Evolutionary conservation across 2,329 filamentous ascomycete species (phyloP).

Genomic region (Hortaea sp.): DNA sequence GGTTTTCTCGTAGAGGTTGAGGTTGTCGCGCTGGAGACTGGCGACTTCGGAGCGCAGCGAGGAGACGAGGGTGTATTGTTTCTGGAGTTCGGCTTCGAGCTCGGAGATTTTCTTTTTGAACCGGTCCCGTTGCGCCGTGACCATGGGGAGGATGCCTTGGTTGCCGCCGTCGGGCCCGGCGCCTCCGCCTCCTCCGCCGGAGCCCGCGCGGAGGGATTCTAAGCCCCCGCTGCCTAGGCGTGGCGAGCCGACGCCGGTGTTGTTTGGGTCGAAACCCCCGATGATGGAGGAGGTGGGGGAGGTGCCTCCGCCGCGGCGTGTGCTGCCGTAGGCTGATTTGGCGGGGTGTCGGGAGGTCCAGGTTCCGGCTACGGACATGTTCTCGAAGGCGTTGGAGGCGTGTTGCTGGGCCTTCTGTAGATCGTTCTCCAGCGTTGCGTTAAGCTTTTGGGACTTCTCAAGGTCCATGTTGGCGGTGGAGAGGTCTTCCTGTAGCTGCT

Average conservation of each 20-base stretch:
- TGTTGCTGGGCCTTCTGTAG: constrained; percentile 80
- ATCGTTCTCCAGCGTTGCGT: constrained; percentile 84
- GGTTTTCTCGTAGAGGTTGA: constrained; percentile 94
- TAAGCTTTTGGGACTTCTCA: constrained; percentile 73
- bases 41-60: constrained; percentile 83
- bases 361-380: constrained; percentile 85
- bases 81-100: constrained; percentile 80
- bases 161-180: constrained; percentile 40
- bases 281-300: constrained; percentile 98
- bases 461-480: constrained; percentile 76
- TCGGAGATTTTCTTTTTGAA: constrained; percentile 95
- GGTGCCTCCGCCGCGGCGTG: constrained; percentile 59
- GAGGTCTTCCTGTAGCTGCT: constrained; percentile 72
- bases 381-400: constrained; percentile 72
- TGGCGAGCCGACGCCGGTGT: constrained; percentile 30
- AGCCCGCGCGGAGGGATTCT: constrained; percentile 52
- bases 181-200: too few relatives aligned
- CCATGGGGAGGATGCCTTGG: constrained; percentile 90
- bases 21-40: constrained; percentile 88
- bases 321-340: constrained; percentile 47
- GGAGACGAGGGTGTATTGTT: constrained; percentile 70
- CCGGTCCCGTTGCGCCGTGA: constrained; percentile 91
- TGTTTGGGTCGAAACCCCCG: constrained; percentile 76
- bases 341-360: constrained; percentile 67
- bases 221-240: constrained; percentile 27